A percentile compares a stretch with the other conserved stretches of the same genome.
These are phyloP conservation scores for Salvia rosmarinus DNA, from an alignment of 257 asterid genomes.

Conservation along the genomic window DNA sequence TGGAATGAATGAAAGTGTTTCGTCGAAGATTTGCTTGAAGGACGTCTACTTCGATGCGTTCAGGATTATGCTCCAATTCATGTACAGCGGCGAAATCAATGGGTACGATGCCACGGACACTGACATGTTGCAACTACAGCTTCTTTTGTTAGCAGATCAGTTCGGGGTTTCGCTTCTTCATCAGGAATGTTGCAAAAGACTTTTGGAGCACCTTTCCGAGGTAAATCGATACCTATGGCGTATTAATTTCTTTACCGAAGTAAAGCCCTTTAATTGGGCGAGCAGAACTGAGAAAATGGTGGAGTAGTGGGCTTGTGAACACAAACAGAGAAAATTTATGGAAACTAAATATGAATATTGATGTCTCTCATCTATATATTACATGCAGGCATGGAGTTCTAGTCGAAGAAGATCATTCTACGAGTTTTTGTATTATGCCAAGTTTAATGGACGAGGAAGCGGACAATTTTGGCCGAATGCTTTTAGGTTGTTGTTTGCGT, in stretches of 20 bases:
- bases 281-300: conserved; percentile 55
- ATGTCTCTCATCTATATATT: conserved; percentile 72
- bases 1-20: conserved; percentile 91
- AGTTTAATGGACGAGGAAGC: conserved; percentile 88
- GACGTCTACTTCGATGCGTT: conserved; percentile 82
- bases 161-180: conserved; percentile 91
- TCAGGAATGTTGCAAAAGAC: conserved; percentile 92
- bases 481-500: conserved; percentile 40
- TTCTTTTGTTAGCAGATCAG: conserved; percentile 87
- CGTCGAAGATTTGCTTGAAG: conserved; percentile 65
- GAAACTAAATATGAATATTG: conserved; percentile 53
- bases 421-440: conserved; percentile 86
- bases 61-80: conserved; percentile 74
- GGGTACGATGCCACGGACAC: conserved; percentile 49
- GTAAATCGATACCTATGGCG: conserved; percentile 42
- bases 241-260: conserved; percentile 28
- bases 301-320: conserved; percentile 55
- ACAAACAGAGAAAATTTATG: conserved; percentile 47
- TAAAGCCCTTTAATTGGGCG: conserved; percentile 44
- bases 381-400: conserved; percentile 97
- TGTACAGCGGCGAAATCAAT: conserved; percentile 71
- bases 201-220: conserved; percentile 88
- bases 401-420: conserved; percentile 79
- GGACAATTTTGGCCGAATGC: conserved; percentile 73
- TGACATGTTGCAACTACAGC: conserved; percentile 72